Base-by-base conservation (phyloP, 2,329 filamentous ascomycete species). In the Sporothrix globosa region DNA sequence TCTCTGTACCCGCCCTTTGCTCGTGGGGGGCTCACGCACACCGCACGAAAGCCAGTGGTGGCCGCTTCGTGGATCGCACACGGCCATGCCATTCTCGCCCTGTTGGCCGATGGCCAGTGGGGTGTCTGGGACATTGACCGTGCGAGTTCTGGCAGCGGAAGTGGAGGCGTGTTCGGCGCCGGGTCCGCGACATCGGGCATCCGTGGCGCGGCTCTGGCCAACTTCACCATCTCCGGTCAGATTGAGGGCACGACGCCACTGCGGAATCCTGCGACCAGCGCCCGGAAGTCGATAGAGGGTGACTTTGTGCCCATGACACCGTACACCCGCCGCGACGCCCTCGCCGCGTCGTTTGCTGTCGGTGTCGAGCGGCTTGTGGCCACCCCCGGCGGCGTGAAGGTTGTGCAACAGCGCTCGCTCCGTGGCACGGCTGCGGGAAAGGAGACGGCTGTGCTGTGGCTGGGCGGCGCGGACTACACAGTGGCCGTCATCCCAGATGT, bases 71-170 rank as follows among this genome's bases (percentile, higher is more conserved):
- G 88, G 88, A 84, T 90, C 63, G 81, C 84, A 2, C 84, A 85
- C 71, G 88, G 88, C 11, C 83, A 85, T 61, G 88, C 88, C 5
- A 80, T 90, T 39, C 79, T 90, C 53, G 82, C 83, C 0, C 80
- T 90, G 2, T 80, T 90, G 3, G 85, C 85, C 0, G 88, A 90
- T 74, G 88, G 88, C 7, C 87, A 88, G 76, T 90, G 88, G 88
- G 88, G 87, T 17, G 85, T 90, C 46, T 90, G 88, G 88, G 88
- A 90, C 74, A 82, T 90, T 58, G 86, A 90, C 72, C 86, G 87
- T 9, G 82, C 82, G 41, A 85, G 84, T 1, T 70, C 74, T 1
- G 17, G 17, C 30, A 46, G 71, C 66, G 77, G 82, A 24, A 6
- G 63, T 21, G 34, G 34, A 6, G 52, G 67, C 2, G 77, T 87